These are phyloP conservation scores for Symbiodinium natans DNA, from an alignment of 73 alveolate species.

Conservation along the genomic window DNA sequence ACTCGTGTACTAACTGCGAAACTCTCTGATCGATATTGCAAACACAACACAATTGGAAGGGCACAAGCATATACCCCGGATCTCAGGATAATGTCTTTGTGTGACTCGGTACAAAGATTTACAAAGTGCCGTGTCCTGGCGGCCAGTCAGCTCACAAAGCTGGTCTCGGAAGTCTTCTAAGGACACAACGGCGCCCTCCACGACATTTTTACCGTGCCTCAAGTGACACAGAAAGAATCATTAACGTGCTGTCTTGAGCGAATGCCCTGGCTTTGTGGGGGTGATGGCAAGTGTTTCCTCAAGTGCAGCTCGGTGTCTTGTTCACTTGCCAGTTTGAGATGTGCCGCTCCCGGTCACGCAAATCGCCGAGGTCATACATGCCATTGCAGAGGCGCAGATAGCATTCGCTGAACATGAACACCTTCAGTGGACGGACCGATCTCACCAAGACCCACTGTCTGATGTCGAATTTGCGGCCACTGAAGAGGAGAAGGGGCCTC, in stretches of 20 bases:
- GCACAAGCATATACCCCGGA: too few relatives aligned
- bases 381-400: constrained; percentile 93
- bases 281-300: neutral
- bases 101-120: too few relatives aligned
- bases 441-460: constrained; percentile 96
- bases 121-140: neutral
- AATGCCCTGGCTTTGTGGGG: neutral
- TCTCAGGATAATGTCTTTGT: too few relatives aligned
- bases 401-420: constrained; percentile 89
- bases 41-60: too few relatives aligned
- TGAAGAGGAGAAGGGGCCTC: constrained; percentile 95
- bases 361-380: constrained; percentile 86
- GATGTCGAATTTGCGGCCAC: constrained; percentile 96
- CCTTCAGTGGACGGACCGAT: constrained; percentile 83
- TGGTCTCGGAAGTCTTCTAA: constrained; percentile 16
- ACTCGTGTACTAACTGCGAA: too few relatives aligned
- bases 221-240: neutral
- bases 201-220: constrained; percentile 82
- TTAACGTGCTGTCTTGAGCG: neutral
- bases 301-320: constrained; percentile 18
- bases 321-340: constrained; percentile 91
- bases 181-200: constrained; percentile 88
- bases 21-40: too few relatives aligned
- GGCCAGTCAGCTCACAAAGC: constrained; percentile 10
- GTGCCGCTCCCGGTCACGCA: constrained; percentile 70